Conservation (phyloP, 495 filamentous ascomycete species). For the Aspergillus leporis region DNA sequence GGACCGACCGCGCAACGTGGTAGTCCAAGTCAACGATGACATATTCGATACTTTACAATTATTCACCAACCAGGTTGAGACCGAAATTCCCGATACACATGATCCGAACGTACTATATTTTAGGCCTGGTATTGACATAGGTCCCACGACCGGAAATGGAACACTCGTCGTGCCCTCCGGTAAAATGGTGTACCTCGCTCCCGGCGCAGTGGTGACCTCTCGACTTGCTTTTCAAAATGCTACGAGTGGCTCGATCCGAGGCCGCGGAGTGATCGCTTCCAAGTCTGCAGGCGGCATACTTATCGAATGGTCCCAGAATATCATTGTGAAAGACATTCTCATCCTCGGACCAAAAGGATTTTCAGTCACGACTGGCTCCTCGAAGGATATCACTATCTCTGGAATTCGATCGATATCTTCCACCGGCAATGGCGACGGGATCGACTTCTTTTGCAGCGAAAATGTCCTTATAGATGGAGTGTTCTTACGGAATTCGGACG, state of each 20-base stretch:
- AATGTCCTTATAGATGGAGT: constrained; percentile 12
- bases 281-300: constrained; percentile 14
- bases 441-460: constrained; percentile 20
- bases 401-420: constrained; percentile 16
- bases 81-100: constrained; percentile 4
- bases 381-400: constrained; percentile 4
- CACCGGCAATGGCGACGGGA: constrained; percentile 19
- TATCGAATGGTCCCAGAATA: constrained; percentile 11
- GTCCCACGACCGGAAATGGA: constrained; percentile 2
- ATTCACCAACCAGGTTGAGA: constrained; percentile 16
- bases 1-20: constrained; percentile 14
- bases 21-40: constrained; percentile 22
- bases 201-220: constrained; percentile 16
- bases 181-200: constrained; percentile 23
- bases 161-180: constrained; percentile 19
- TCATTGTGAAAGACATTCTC: constrained; percentile 10
- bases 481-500: constrained; percentile 23
- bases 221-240: constrained; percentile 18
- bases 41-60: constrained; percentile 21
- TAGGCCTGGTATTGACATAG: constrained; percentile 21
- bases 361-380: constrained; percentile 14
- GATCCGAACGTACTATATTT: constrained; percentile 21
- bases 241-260: constrained; percentile 17
- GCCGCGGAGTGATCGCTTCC: constrained; percentile 18
- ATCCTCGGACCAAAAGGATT: constrained; percentile 13